A percentile compares a stretch with the other conserved stretches of the same genome.
Conservation (phyloP, 2,329 filamentous ascomycete species). For the Ophiognomonia clavigignenti-juglandacearum region DNA sequence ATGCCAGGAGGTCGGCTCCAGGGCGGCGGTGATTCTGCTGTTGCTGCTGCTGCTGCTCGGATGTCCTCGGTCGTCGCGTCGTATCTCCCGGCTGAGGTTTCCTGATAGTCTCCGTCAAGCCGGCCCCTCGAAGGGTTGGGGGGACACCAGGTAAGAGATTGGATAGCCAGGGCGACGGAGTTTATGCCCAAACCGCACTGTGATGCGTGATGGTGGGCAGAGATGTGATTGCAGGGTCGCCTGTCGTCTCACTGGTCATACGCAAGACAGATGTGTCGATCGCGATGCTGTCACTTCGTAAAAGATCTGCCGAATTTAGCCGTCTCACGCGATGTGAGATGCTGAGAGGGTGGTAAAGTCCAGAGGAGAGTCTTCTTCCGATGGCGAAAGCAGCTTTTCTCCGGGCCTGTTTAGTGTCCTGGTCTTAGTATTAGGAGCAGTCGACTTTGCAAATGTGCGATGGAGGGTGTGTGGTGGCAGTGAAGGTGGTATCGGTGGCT, state of each 20-base stretch:
- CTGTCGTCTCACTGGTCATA: constrained; percentile 14
- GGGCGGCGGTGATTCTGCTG: constrained; percentile 1
- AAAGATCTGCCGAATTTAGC: background rate
- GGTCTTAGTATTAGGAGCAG: constrained; percentile 1
- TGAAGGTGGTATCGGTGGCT: constrained; percentile 8
- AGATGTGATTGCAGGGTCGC: constrained; percentile 9
- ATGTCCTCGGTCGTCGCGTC: constrained; percentile 4
- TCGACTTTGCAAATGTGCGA: constrained; percentile 1
- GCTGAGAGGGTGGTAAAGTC: background rate
- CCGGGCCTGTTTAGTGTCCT: background rate
- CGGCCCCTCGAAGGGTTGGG: constrained; percentile 17
- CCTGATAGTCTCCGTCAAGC: constrained; percentile 17
- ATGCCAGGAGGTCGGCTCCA: constrained; percentile 11
- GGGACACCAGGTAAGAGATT: constrained; percentile 18
- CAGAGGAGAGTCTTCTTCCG: background rate
- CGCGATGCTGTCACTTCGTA: constrained; percentile 3
- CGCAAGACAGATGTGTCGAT: constrained; percentile 3
- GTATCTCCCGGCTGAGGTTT: constrained; percentile 2
- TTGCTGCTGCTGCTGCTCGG: no score
- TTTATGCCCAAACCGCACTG: constrained; percentile 13
- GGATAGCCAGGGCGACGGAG: constrained; percentile 22
- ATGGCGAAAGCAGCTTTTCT: background rate
- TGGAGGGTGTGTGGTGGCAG: constrained; percentile 18
- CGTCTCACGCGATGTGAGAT: background rate
- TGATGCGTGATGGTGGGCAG: constrained; percentile 8